Evolutionary conservation across 1,284 basidiomycete species (phyloP).

Genomic region (Heterobasidion annosum): DNA sequence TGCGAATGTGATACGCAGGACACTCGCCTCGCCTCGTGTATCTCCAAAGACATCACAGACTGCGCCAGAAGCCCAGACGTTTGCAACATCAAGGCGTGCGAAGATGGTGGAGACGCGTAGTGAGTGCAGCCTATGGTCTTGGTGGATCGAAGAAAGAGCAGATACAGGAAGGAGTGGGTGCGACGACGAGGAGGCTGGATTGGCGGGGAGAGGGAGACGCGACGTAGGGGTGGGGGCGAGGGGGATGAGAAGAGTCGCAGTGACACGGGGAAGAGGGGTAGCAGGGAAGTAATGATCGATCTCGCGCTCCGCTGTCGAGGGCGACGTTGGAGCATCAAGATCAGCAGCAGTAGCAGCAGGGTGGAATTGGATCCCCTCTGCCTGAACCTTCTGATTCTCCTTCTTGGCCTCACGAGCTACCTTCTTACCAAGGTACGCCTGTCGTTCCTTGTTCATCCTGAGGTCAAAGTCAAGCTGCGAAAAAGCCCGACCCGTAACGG

Average conservation of each 20-base stretch:
- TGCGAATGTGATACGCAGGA: constrained; percentile 56
- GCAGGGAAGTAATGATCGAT: constrained; percentile 54
- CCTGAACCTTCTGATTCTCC: constrained; percentile 7
- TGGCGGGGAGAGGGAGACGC: constrained; percentile 45
- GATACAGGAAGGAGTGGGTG: constrained; percentile 46
- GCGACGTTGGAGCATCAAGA: background rate
- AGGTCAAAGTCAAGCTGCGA: constrained; percentile 64
- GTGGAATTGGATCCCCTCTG: constrained; percentile 6
- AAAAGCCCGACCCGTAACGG: constrained; percentile 56
- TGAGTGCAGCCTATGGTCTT: constrained; percentile 42
- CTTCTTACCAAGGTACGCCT: constrained; percentile 4
- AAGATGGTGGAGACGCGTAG: constrained; percentile 63
- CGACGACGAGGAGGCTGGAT: constrained; percentile 16
- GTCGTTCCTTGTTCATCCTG: constrained; percentile 13
- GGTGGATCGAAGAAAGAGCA: constrained; percentile 42
- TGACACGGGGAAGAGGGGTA: constrained; percentile 31
- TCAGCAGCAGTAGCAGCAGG: constrained; percentile 4
- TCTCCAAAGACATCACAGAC: constrained; percentile 50
- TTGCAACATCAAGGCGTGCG: constrained; percentile 50
- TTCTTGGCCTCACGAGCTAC: constrained; percentile 6
- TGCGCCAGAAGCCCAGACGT: constrained; percentile 57
- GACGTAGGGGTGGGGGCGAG: constrained; percentile 61
- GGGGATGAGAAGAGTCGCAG: constrained; percentile 62
- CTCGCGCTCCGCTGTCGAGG: constrained; percentile 24
- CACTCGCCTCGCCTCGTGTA: constrained; percentile 36